phyloP scores from a whole-genome alignment of 805 yeast species.

The Wickerhamomyces bovis region DNA sequence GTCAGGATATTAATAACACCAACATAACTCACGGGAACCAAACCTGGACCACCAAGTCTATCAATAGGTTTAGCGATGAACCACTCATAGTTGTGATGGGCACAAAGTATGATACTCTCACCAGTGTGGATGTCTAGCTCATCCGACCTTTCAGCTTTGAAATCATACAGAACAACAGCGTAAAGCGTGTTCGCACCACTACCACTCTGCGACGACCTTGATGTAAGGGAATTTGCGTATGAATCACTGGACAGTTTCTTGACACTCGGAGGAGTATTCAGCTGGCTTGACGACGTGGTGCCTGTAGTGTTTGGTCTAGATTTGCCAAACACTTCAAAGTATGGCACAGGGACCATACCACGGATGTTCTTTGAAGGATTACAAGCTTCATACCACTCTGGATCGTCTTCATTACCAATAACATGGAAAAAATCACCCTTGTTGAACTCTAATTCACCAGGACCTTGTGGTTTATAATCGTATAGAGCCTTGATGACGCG shows the following conservation, averaged over 20 bases:
- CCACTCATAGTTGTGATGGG: constrained; percentile 97
- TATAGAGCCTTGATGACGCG: constrained; percentile 79
- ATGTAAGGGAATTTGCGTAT: not conserved
- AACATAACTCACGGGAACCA: constrained; percentile 88
- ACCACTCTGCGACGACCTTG: not conserved
- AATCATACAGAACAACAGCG: constrained; percentile 82
- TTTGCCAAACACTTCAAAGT: constrained; percentile 73
- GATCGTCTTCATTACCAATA: constrained; percentile 49
- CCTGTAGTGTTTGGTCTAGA: constrained; percentile 29
- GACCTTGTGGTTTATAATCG: constrained; percentile 71
- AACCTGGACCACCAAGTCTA: constrained; percentile 93
- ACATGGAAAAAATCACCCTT: constrained; percentile 91
- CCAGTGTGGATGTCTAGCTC: constrained; percentile 82
- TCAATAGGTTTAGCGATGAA: constrained; percentile 95
- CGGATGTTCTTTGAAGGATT: constrained; percentile 72
- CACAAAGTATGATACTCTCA: constrained; percentile 87
- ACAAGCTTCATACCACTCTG: constrained; percentile 78
- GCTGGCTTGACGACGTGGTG: not conserved
- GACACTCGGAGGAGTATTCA: not conserved
- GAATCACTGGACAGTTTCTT: not conserved
- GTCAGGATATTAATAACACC: constrained; percentile 75
- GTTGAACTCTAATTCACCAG: constrained; percentile 71
- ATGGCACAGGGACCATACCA: constrained; percentile 84
- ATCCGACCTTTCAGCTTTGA: constrained; percentile 70
- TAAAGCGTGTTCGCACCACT: constrained; percentile 44